A percentile compares a stretch with the other conserved stretches of the same genome.
Conservation (phyloP, 768 basidiomycete genomes). For the Tricholomella constricta region DNA sequence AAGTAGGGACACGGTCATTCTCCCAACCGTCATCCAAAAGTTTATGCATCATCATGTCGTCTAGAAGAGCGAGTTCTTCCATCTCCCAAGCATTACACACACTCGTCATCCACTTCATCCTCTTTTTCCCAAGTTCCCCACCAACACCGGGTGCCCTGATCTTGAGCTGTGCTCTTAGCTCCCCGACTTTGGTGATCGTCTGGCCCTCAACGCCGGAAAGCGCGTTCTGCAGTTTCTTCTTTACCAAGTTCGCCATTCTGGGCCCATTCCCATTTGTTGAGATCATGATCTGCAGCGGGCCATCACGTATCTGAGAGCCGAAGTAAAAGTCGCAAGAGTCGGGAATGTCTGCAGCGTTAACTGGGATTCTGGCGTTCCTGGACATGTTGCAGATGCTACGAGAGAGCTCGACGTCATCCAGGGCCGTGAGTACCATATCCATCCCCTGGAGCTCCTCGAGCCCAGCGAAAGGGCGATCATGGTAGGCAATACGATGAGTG, state of each 20-base stretch:
- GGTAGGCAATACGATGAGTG: constrained; percentile 62
- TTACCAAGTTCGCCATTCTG: constrained; percentile 84
- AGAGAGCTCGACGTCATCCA: constrained; percentile 78
- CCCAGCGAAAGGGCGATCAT: constrained; percentile 67
- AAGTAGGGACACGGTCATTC: constrained; percentile 48
- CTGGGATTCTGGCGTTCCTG: constrained; percentile 70
- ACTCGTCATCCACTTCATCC: constrained; percentile 93
- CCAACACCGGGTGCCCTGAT: constrained; percentile 83
- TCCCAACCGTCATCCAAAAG: constrained; percentile 91
- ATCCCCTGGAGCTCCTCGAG: constrained; percentile 65
- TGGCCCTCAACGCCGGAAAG: constrained; percentile 73
- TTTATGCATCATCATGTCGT: constrained; percentile 61
- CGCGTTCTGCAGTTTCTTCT: constrained; percentile 62
- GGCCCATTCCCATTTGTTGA: constrained; percentile 95
- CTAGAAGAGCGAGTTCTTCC: constrained; percentile 73
- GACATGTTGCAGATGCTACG: constrained; percentile 72
- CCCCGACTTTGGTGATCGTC: constrained; percentile 80
- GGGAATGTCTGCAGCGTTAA: constrained; percentile 97
- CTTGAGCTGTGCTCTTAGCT: constrained; percentile 70
- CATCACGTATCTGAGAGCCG: constrained; percentile 88
- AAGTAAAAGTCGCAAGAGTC: constrained; percentile 98
- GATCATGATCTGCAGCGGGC: constrained; percentile 93
- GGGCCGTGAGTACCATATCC: constrained; percentile 92
- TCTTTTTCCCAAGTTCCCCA: constrained; percentile 68
- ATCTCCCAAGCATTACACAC: constrained; percentile 86